phyloP scores from a whole-genome alignment of 2,329 filamentous ascomycete species.

The Aureobasidium sp. region DNA sequence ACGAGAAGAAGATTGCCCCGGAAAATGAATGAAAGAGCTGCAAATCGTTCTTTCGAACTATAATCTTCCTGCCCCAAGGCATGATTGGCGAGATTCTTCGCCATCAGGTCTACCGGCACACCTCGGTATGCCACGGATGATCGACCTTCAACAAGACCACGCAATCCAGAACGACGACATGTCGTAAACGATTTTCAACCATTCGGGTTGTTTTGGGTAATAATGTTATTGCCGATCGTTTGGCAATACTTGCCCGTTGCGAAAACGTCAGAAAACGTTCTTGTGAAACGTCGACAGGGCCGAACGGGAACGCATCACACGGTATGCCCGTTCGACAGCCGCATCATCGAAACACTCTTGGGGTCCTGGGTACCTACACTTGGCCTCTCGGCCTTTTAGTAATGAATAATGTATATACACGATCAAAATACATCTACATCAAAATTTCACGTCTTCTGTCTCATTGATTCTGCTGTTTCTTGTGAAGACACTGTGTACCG shows the following conservation, averaged over 20 bases:
- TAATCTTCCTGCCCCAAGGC: background rate
- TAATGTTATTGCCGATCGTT: conserved; percentile 6
- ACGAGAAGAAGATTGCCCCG: background rate
- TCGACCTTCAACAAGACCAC: background rate
- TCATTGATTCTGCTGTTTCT: no score
- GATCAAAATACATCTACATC: background rate
- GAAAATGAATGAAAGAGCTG: conserved; percentile 3
- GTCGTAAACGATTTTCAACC: background rate
- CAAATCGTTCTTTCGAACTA: background rate
- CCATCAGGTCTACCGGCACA: background rate
- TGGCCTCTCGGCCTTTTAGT: background rate
- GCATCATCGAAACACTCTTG: background rate
- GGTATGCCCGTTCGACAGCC: background rate
- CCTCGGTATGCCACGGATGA: conserved; percentile 3
- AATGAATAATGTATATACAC: conserved; percentile 2
- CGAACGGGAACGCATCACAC: background rate
- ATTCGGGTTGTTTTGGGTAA: background rate
- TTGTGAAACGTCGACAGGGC: background rate
- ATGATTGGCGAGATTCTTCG: background rate
- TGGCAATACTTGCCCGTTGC: conserved; percentile 6
- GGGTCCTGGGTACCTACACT: background rate
- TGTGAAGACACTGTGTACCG: no score
- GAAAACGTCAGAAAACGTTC: background rate
- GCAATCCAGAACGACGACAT: background rate
- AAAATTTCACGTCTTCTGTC: background rate